A percentile compares a stretch with the other conserved stretches of the same genome.
Evolutionary conservation across 345 rosid species (phyloP).

Genomic region (Melastoma malabathricum): DNA sequence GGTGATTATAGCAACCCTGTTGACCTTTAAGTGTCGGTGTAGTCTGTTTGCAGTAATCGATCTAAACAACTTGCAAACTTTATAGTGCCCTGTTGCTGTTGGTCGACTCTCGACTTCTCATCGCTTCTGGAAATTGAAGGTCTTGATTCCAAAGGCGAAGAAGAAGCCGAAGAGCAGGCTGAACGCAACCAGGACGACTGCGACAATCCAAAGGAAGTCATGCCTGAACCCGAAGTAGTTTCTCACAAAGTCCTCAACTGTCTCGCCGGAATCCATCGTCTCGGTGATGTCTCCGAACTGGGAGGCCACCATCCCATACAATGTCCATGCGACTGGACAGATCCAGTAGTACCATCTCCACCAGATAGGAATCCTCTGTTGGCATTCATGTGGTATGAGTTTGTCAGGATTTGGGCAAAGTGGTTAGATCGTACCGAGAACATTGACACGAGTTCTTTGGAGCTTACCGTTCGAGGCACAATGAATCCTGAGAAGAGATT

Average conservation of each 20-base stretch:
- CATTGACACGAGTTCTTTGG: not conserved
- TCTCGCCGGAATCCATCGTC: conserved; percentile 26
- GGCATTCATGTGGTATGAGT: too few species aligned
- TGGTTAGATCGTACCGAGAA: too few species aligned
- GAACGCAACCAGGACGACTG: conserved; percentile 33
- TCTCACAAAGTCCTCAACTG: conserved; percentile 39
- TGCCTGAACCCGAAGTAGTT: conserved; percentile 43
- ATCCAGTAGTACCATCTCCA: conserved; percentile 65
- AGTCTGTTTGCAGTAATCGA: too few species aligned
- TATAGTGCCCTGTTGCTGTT: too few species aligned
- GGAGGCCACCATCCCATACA: conserved; percentile 41
- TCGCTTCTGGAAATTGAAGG: conserved; percentile 68
- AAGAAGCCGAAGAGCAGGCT: conserved; percentile 40
- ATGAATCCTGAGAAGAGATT: conserved; percentile 56
- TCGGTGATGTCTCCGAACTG: conserved; percentile 46
- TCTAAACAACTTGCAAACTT: too few species aligned
- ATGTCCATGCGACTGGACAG: conserved; percentile 43
- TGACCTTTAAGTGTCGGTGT: too few species aligned
- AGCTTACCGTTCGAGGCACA: conserved; percentile 30
- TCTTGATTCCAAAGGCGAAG: conserved; percentile 58
- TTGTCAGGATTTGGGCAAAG: too few species aligned
- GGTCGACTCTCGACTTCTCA: conserved; percentile 4
- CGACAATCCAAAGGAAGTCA: conserved; percentile 45
- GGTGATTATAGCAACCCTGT: too few species aligned
- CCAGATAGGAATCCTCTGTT: conserved; percentile 53